Evolutionary conservation across 2,329 filamentous ascomycete species (phyloP).

Genomic region (Epichloe gansuensis): DNA sequence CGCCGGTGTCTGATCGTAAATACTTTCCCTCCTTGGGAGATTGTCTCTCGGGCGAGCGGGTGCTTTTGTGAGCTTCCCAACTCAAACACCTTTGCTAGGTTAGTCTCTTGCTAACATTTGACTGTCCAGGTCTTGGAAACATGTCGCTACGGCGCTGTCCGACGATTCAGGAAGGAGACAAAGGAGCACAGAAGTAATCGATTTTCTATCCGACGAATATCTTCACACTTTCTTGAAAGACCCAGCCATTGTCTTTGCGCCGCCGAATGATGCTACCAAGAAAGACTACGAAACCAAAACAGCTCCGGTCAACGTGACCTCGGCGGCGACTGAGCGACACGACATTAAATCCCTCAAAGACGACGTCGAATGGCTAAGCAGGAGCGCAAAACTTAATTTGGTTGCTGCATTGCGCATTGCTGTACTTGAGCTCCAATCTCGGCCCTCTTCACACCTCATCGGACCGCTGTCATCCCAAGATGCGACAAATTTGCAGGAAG

Average conservation of each 20-base stretch:
- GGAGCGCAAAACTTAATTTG: slow-evolving; percentile 66
- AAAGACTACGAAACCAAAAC: slow-evolving; percentile 72
- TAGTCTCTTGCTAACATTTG: slow-evolving; percentile 10
- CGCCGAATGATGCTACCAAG: slow-evolving; percentile 50
- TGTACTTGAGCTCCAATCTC: slow-evolving; percentile 72
- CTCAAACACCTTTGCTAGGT: not conserved
- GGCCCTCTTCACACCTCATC: slow-evolving; percentile 60
- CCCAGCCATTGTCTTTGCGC: slow-evolving; percentile 55
- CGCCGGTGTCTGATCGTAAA: slow-evolving; percentile 53
- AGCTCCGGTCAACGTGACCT: slow-evolving; percentile 72
- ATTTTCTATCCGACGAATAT: slow-evolving; percentile 60
- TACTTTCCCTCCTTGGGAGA: slow-evolving; percentile 80
- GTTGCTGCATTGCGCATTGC: slow-evolving; percentile 69
- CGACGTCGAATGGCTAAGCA: slow-evolving; percentile 77
- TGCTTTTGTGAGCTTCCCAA: slow-evolving; percentile 56
- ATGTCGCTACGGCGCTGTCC: slow-evolving; percentile 41
- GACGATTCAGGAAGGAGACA: slow-evolving; percentile 46
- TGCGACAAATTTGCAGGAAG: slow-evolving; percentile 61
- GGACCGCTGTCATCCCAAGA: slow-evolving; percentile 68
- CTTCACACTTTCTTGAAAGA: slow-evolving; percentile 56
- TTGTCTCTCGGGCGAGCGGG: slow-evolving; percentile 68
- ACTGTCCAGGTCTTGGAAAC: slow-evolving; percentile 45
- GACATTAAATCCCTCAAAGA: slow-evolving; percentile 71
- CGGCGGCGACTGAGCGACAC: slow-evolving; percentile 52
- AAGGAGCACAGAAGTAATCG: slow-evolving; percentile 41